phyloP scores from a whole-genome alignment of 179 eudicot species.

The Amaranthus tricolor region DNA sequence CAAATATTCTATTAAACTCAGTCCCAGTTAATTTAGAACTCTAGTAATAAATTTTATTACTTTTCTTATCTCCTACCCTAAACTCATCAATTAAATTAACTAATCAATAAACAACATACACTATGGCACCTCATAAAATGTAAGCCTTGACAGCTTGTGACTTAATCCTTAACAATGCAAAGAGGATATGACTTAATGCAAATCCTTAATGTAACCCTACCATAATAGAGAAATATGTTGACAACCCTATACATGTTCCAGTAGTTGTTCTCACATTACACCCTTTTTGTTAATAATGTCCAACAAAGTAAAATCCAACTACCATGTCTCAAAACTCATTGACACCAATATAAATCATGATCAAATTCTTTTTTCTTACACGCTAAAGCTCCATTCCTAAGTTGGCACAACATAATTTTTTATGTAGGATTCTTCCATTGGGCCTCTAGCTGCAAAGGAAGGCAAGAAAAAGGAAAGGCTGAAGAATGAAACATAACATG shows the following conservation, averaged over 20 bases:
- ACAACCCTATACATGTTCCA: background rate
- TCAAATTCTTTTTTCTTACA: background rate
- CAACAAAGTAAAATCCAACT: background rate
- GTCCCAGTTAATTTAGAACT: background rate
- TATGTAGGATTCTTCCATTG: background rate
- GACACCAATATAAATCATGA: background rate
- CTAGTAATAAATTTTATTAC: no score
- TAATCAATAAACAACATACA: background rate
- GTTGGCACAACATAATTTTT: background rate
- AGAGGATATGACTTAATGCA: background rate
- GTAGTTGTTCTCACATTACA: background rate
- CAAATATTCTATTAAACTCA: background rate
- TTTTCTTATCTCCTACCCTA: background rate
- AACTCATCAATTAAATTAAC: background rate
- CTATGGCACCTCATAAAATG: background rate
- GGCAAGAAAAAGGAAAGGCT: background rate
- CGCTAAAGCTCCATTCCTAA: conserved; percentile 5
- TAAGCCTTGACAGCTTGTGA: background rate
- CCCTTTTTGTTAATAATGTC: background rate
- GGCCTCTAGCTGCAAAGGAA: background rate
- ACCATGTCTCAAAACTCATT: background rate
- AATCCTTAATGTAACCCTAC: background rate
- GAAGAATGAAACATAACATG: background rate
- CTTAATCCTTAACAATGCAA: background rate
- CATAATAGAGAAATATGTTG: background rate